Percentiles rank a stretch among this genome's conserved stretches.
phyloP scores from a whole-genome alignment of 176 grass and related monocot genomes.

The Thalia dealbata region DNA sequence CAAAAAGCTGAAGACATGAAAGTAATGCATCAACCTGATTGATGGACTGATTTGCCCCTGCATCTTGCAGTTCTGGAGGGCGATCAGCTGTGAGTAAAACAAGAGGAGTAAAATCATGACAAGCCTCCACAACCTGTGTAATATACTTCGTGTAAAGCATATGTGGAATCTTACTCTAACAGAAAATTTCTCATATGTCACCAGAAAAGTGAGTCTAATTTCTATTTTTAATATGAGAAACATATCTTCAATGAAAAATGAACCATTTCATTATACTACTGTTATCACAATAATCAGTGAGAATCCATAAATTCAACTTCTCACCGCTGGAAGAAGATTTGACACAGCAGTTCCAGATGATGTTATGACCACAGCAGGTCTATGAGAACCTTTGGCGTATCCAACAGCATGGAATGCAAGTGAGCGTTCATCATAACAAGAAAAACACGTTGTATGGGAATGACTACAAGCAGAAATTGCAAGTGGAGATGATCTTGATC shows the following conservation, averaged over 20 bases:
- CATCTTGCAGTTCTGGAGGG: constrained; percentile 84
- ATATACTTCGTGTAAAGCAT: background rate
- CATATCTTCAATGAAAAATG: constrained; percentile 1
- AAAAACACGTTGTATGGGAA: constrained; percentile 74
- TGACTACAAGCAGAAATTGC: constrained; percentile 69
- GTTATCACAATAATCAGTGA: constrained; percentile 3
- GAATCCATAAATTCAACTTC: constrained; percentile 1
- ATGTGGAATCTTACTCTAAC: background rate
- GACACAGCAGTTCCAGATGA: constrained; percentile 98
- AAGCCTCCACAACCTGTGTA: constrained; percentile 82
- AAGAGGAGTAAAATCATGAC: constrained; percentile 76
- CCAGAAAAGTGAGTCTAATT: background rate
- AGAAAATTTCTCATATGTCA: background rate
- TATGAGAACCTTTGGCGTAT: constrained; percentile 66
- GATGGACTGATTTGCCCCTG: constrained; percentile 85
- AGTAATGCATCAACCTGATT: constrained; percentile 53
- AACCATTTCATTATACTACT: background rate
- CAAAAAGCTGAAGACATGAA: background rate
- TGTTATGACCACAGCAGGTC: constrained; percentile 75
- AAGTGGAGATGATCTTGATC: constrained; percentile 93
- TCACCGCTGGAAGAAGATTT: constrained; percentile 91
- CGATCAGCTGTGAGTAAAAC: constrained; percentile 85
- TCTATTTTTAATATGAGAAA: constrained; percentile 14
- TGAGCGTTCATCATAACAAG: constrained; percentile 93
- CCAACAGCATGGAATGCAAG: constrained; percentile 98